These are phyloP conservation scores for Scolecobasidium constrictum DNA, from an alignment of 2,329 filamentous ascomycete species.

Conservation along the genomic window DNA sequence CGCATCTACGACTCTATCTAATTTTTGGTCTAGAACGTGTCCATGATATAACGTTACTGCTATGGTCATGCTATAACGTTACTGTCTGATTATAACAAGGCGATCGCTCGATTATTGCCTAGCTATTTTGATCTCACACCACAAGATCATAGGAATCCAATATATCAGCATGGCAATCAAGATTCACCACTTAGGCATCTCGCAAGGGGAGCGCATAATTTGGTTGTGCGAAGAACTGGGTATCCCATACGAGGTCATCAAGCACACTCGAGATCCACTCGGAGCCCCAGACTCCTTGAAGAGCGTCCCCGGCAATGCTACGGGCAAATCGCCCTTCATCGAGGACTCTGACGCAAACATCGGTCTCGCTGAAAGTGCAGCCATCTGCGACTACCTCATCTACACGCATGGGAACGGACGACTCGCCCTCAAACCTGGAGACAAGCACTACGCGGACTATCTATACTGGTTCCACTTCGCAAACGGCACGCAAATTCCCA, in stretches of 20 bases:
- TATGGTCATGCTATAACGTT: too few relatives aligned
- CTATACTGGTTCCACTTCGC: slow-evolving; percentile 55
- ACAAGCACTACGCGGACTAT: slow-evolving; percentile 46
- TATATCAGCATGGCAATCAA: slow-evolving; percentile 23
- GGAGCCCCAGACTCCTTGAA: slow-evolving; percentile 24
- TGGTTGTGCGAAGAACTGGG: slow-evolving; percentile 47
- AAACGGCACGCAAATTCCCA: slow-evolving; percentile 29
- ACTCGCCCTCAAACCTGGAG: slow-evolving; percentile 34
- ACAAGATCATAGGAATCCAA: too few relatives aligned
- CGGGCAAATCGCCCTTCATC: slow-evolving; percentile 51
- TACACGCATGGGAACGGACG: slow-evolving; percentile 40
- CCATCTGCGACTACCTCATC: slow-evolving; percentile 52
- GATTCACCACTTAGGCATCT: slow-evolving; percentile 42
- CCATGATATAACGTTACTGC: too few relatives aligned
- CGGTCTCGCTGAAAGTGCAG: slow-evolving; percentile 47
- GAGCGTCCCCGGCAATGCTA: slow-evolving; percentile 19
- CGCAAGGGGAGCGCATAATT: slow-evolving; percentile 43
- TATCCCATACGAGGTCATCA: slow-evolving; percentile 35
- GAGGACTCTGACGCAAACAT: slow-evolving; percentile 43
- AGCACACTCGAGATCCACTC: slow-evolving; percentile 24
- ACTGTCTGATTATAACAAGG: too few relatives aligned
- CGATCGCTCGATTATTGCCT: too few relatives aligned
- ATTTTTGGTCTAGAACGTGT: too few relatives aligned
- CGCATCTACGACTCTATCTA: too few relatives aligned
- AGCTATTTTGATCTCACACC: too few relatives aligned